A percentile compares a stretch with the other conserved stretches of the same genome.
Evolutionary conservation across 257 asterid genomes (phyloP).

Genomic region (Buddleja alternifolia): DNA sequence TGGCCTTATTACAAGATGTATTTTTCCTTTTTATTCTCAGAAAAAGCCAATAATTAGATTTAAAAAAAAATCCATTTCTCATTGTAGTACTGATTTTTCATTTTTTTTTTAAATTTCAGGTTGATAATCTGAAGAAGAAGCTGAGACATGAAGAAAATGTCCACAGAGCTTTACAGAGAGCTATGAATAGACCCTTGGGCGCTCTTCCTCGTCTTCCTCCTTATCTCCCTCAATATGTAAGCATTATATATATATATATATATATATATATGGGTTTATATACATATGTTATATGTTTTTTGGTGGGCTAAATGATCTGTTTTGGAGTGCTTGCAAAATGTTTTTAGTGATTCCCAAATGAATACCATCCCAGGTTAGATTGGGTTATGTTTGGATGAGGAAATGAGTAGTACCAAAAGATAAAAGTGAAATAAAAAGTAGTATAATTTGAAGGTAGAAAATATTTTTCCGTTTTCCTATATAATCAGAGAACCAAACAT

Average conservation of each 20-base stretch:
- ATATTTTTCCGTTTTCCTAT: too few species aligned
- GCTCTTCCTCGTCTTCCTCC: conserved; percentile 93
- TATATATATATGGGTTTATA: too few species aligned
- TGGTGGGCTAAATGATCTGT: neutral
- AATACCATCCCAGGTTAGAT: too few species aligned
- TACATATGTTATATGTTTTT: neutral
- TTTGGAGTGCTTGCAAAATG: neutral
- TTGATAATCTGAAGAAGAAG: conserved; percentile 87
- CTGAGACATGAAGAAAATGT: conserved; percentile 87
- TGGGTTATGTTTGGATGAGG: too few species aligned
- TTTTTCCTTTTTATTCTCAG: neutral
- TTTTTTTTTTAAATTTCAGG: conserved; percentile 49
- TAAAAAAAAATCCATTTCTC: neutral
- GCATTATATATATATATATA: conserved; percentile 8
- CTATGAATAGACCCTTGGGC: conserved; percentile 84
- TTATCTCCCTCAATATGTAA: conserved; percentile 85
- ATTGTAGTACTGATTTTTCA: neutral
- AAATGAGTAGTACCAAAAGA: too few species aligned
- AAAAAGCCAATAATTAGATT: neutral
- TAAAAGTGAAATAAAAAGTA: too few species aligned
- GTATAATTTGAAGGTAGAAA: too few species aligned
- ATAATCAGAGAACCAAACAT: neutral
- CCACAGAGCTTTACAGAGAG: conserved; percentile 82
- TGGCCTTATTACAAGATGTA: conserved; percentile 85
- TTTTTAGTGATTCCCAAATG: neutral